Conservation (phyloP, 176 grass and related monocot species). For the Otatea glauca region DNA sequence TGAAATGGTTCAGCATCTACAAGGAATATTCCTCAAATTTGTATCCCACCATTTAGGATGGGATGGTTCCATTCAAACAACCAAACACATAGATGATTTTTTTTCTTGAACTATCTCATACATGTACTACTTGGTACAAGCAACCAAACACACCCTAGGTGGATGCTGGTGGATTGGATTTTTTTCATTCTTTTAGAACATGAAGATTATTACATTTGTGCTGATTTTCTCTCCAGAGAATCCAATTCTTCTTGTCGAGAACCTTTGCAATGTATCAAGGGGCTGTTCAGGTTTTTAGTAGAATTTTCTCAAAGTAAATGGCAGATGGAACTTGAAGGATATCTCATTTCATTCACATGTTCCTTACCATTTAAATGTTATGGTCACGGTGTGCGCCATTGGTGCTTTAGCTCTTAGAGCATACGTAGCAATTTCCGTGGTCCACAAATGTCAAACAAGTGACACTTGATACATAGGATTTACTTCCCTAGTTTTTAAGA, state of each 20-base stretch:
- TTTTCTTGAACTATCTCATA: no score
- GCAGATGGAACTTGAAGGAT: background rate
- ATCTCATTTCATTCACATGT: background rate
- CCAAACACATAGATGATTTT: no score
- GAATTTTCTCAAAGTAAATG: background rate
- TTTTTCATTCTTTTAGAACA: no score
- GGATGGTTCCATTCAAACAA: no score
- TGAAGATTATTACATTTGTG: background rate
- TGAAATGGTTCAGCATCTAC: no score
- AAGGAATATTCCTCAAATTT: no score
- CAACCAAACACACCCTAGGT: no score
- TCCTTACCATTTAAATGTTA: background rate
- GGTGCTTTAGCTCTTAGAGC: background rate
- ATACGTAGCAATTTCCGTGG: background rate
- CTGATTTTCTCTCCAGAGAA: background rate
- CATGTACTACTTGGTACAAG: no score
- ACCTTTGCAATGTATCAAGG: background rate
- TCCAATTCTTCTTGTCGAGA: background rate
- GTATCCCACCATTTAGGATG: no score
- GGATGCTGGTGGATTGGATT: no score
- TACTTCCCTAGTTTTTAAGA: slow-evolving; percentile 1
- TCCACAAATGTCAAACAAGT: background rate
- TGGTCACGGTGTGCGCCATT: background rate
- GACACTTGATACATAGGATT: background rate
- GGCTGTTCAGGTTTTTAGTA: background rate